Base-by-base conservation (phyloP, 805 yeast genomes). In the Monosporozyma yasuniensis region DNA sequence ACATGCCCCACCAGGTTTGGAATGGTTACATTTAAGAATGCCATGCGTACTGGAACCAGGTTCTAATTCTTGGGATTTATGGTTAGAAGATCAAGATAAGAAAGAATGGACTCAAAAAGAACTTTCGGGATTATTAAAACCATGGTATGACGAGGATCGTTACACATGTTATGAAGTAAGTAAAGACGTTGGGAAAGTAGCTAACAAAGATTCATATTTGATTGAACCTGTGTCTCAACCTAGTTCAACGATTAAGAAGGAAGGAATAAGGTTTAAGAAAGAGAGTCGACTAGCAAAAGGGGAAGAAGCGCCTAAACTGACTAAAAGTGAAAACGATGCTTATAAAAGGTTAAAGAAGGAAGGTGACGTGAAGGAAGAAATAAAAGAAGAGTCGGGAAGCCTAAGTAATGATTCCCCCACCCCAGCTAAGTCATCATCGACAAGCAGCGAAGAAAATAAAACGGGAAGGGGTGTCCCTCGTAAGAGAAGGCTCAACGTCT, bases 11-110 rank as follows among this genome's bases (percentile, higher is more conserved):
- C 65, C 73, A 37, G 76, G 76, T 44, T 54, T 89, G 54, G 65
- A 70, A 42, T 83, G 88, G 85, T 64, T 90, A 2, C 96, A 90
- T 62, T 65, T 69, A 1, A 71, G 97, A 23, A 87, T 87, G 80
- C 97, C 97, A 0, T 71, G 84, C 1, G 74, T 87, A 12, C 50
- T 88, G 5, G 73, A 70, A 27, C 86, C 87, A 0, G 80, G 77
- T 0, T 66, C 80, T 0, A 56, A 69, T n/a, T 77, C 74, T 39
- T 80, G 90, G 77, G 61, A 73, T 4, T 57, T 61, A 3, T 90
- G 96, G 96, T 64, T 88, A 34, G 42, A 39, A 39, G 70, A 77
- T 48, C 74, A 51, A 10, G 53, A 53, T 25, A 57, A 51, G 57
- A 56, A 51, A 10, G 61, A 63, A 14, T 75, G 80, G 76, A 57